These are phyloP conservation scores for Boletus sp. DNA, from an alignment of 768 basidiomycete genomes.

Conservation along the genomic window DNA sequence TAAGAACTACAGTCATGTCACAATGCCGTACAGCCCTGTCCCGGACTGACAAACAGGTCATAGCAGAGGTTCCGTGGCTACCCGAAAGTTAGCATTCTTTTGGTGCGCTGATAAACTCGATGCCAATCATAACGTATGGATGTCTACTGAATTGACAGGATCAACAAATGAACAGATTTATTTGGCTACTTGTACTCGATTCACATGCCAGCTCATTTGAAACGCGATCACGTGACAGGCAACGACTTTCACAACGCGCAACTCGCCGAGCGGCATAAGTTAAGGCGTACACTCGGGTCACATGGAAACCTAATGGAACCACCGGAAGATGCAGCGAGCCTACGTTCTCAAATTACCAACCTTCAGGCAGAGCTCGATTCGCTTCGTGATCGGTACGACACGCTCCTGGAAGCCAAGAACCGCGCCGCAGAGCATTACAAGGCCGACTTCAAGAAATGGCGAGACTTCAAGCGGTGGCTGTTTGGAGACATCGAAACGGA, in stretches of 20 bases:
- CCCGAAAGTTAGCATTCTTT: too few species aligned
- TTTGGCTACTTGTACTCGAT: too few species aligned
- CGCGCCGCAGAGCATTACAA: slow-evolving; percentile 48
- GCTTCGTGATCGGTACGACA: slow-evolving; percentile 44
- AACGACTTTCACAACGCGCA: not conserved
- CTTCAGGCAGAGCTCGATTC: slow-evolving; percentile 34
- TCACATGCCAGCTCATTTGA: too few species aligned
- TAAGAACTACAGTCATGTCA: too few species aligned
- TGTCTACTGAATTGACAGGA: too few species aligned
- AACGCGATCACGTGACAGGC: slow-evolving; percentile 26
- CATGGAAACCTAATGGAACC: slow-evolving; percentile 3
- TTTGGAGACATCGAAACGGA: slow-evolving; percentile 35
- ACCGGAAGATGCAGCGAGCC: not conserved
- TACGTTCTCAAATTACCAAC: slow-evolving; percentile 13
- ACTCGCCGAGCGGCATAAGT: too few species aligned
- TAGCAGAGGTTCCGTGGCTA: too few species aligned
- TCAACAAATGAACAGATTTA: not conserved
- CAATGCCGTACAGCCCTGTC: too few species aligned
- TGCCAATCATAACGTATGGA: too few species aligned
- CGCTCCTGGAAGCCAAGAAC: slow-evolving; percentile 42
- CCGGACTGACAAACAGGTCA: too few species aligned
- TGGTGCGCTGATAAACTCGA: too few species aligned
- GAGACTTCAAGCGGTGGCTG: slow-evolving; percentile 43
- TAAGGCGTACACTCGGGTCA: not conserved
- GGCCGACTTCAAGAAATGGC: slow-evolving; percentile 54